phyloP scores from a whole-genome alignment of 805 yeast species.

The Metschnikowia henanensis region DNA sequence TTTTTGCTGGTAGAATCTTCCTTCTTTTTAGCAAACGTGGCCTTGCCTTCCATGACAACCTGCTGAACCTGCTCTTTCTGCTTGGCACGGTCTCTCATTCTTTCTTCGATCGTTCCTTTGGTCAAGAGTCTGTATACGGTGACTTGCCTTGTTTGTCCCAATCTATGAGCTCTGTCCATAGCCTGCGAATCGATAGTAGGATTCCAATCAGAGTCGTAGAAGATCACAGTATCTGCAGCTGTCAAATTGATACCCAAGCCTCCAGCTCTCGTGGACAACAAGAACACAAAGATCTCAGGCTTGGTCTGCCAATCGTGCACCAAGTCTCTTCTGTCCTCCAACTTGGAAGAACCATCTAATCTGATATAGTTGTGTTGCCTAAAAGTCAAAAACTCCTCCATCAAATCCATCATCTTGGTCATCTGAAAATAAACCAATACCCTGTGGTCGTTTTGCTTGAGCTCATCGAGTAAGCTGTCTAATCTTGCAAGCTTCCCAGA shows the following conservation, averaged over 20 bases:
- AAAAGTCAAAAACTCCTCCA: constrained; percentile 94
- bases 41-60: constrained; percentile 97
- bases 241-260: constrained; percentile 93
- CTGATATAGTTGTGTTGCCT: constrained; percentile 90
- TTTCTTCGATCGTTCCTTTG: constrained; percentile 91
- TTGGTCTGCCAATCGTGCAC: constrained; percentile 98
- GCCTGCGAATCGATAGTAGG: constrained; percentile 96
- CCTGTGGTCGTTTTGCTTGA: constrained; percentile 85
- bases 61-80: constrained; percentile 98
- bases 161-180: constrained; percentile 93
- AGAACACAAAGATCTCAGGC: constrained; percentile 90
- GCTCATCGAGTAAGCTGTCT: constrained; percentile 74
- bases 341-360: constrained; percentile 92
- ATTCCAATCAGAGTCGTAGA: constrained; percentile 94
- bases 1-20: constrained; percentile 40
- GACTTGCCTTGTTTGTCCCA: constrained; percentile 97
- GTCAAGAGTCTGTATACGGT: constrained; percentile 93
- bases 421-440: constrained; percentile 95
- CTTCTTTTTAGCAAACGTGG: constrained; percentile 39
- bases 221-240: constrained; percentile 93
- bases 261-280: constrained; percentile 95
- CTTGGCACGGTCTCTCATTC: constrained; percentile 98
- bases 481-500: constrained; percentile 87
- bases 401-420: constrained; percentile 99
- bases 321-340: constrained; percentile 93